Evolutionary conservation across 164 flowering plant species (phyloP).

Genomic region (Vitis vinifera): ASM3070453v1 NC_081808.1:16022001-16022500

Average conservation of each 20-base stretch:
- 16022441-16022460: background rate
- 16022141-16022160: background rate
- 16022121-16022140: background rate
- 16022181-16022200: background rate
- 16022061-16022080: too few species aligned
- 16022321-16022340: conserved; percentile 90
- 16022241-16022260: conserved; percentile 95
- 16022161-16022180: background rate
- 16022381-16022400: conserved; percentile 42
- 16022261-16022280: conserved; percentile 96
- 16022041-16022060: too few species aligned
- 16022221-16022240: conserved; percentile 77
- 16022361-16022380: conserved; percentile 92
- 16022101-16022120: too few species aligned
- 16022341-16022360: conserved; percentile 86
- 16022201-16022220: conserved; percentile 8
- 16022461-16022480: background rate
- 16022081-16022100: too few species aligned
- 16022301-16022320: conserved; percentile 66
- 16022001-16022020: too few species aligned
- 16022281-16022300: conserved; percentile 92
- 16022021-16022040: too few species aligned
- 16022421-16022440: background rate
- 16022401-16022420: background rate
- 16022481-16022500: too few species aligned